Evolutionary conservation across 1,139 yeast genomes (phyloP), one percentile per base, ranked within the genome.

Genomic region (Geotrichum histeridarum): DNA sequence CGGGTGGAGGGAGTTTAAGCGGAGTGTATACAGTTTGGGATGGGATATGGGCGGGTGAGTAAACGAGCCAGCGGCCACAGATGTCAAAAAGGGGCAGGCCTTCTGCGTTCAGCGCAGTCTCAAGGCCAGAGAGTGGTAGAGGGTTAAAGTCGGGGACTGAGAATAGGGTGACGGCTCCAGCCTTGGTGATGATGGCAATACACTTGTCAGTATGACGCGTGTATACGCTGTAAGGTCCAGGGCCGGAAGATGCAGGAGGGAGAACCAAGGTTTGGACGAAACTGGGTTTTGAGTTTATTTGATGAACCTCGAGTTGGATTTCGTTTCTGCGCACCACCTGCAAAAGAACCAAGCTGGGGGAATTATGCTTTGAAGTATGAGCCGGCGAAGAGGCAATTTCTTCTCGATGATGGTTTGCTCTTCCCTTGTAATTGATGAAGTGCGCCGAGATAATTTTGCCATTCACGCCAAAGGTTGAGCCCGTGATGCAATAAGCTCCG

Each of bases 1-100:
- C 68, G n/a, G 61, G 56, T 4, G 67, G 69, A 4, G 68, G 68
- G 43, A 65, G 55, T 43, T 60, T 63, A 15, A 66, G 58, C 2
- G 68, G 65, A 2, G 70, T 66, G 14, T 53, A 51, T 1, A 18
- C 12, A 6, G 47, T 17, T 15, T 42, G 48, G n/a, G 41, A n/a
- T 14, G 53, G 51, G 22, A 49, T 37, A 17, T 48, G 30, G 22
- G 51, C 37, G 4, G 66, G 65, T 8, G 59, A 54, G 30, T 55
- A 57, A 4, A 59, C 67, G 31, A 66, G 56, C 69, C 69, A 66
- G 17, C 68, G 50, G 12, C 63, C 68, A 35, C 56, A 51, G 2
- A 66, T 27, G 51, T 61, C 66, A 18, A 66, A 52, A 15, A 66
- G 52, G 1, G 69, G 68, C 42, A 50, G 31, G 14, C 65, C 65